These are phyloP conservation scores for Picochlorum sp. DNA, from an alignment of 139 green algal species.

Conservation along the genomic window DNA sequence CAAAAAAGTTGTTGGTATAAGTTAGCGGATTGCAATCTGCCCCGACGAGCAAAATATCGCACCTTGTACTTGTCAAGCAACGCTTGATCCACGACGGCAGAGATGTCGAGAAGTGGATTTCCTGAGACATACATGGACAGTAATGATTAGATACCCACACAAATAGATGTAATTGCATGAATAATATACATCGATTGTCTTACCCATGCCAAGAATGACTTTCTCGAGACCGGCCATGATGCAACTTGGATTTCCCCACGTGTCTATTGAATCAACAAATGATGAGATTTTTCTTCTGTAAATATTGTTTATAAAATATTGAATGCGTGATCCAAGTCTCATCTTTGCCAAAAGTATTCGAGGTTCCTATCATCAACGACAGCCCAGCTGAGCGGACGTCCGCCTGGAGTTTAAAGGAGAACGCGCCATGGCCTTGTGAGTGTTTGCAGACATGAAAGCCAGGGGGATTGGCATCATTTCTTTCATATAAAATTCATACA, in stretches of 20 bases:
- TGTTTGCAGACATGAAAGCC: no score
- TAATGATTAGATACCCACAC: not conserved
- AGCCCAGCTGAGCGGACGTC: no score
- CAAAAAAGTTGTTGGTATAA: not conserved
- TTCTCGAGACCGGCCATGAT: conserved; percentile 28
- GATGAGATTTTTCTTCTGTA: no score
- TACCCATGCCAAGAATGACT: conserved; percentile 15
- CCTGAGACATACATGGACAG: conserved; percentile 26
- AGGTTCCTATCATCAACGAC: no score
- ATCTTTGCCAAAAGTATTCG: no score
- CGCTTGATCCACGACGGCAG: conserved; percentile 61
- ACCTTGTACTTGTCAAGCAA: conserved; percentile 89
- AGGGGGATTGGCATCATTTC: no score
- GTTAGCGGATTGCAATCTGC: not conserved
- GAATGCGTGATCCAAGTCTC: no score
- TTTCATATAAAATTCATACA: no score
- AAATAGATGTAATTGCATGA: not conserved
- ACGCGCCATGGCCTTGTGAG: no score
- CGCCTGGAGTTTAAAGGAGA: no score
- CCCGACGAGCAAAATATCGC: conserved; percentile 8
- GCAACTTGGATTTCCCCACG: conserved; percentile 13
- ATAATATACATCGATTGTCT: not conserved
- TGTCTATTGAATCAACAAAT: not conserved
- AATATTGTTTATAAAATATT: no score
- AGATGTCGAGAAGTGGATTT: conserved; percentile 96